A percentile compares a stretch with the other conserved stretches of the same genome.
These are phyloP conservation scores for Daedaleopsis nitida DNA, from an alignment of 768 basidiomycete species.

Conservation along the genomic window DNA sequence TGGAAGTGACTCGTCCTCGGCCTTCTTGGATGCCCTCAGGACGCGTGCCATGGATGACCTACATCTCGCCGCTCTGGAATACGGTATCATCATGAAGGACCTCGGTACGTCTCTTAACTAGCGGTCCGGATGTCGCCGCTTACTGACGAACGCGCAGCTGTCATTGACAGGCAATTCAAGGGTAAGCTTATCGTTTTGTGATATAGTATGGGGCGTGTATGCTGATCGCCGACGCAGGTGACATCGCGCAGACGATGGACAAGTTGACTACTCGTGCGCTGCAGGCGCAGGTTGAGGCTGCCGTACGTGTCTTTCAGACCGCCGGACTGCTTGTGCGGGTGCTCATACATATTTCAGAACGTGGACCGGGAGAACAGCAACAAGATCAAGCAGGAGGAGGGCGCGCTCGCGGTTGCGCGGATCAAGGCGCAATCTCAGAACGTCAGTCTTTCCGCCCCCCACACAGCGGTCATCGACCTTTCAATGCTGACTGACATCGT, in stretches of 20 bases:
- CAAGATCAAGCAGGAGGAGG: constrained; percentile 84
- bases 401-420: constrained; percentile 71
- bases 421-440: constrained; percentile 70
- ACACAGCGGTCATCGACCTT: background rate
- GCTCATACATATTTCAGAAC: constrained; percentile 45
- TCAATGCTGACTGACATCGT: too few species aligned
- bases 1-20: constrained; percentile 65
- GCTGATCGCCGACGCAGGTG: constrained; percentile 37
- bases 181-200: constrained; percentile 32
- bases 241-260: constrained; percentile 84
- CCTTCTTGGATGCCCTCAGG: constrained; percentile 80
- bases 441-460: constrained; percentile 30
- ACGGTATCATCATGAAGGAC: constrained; percentile 82
- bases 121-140: too few species aligned
- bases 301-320: constrained; percentile 44
- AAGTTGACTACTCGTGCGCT: constrained; percentile 82
- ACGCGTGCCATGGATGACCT: constrained; percentile 88
- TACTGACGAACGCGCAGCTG: constrained; percentile 45
- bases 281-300: constrained; percentile 87
- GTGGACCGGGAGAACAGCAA: constrained; percentile 88
- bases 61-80: constrained; percentile 78
- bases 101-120: constrained; percentile 47
- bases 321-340: background rate
- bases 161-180: constrained; percentile 88
- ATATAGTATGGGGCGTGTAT: background rate